Conservation (phyloP, 306 rosid species). For the Parietaria judaica region DNA sequence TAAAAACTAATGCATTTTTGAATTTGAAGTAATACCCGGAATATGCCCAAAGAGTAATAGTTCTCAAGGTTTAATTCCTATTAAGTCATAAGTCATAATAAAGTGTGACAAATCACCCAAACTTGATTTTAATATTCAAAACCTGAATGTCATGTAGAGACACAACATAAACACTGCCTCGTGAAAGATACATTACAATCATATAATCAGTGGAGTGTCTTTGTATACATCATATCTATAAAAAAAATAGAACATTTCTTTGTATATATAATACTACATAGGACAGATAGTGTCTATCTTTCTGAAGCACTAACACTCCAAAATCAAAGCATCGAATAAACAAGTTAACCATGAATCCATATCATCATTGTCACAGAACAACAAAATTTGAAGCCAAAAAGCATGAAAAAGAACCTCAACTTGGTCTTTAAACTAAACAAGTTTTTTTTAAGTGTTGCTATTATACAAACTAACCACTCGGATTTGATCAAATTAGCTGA, state of each 20-base stretch:
- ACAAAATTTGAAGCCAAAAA: slow-evolving; percentile 18
- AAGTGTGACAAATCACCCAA: slow-evolving; percentile 9
- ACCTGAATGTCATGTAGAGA: slow-evolving; percentile 1
- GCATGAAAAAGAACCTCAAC: slow-evolving; percentile 16
- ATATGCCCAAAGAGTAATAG: too few relatives aligned
- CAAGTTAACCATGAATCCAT: slow-evolving; percentile 22
- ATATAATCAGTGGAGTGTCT: slow-evolving; percentile 12
- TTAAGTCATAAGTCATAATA: not conserved
- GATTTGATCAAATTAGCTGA: not conserved
- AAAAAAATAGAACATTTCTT: not conserved
- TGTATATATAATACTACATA: slow-evolving; percentile 3
- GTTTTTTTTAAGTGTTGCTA: not conserved
- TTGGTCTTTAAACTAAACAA: not conserved
- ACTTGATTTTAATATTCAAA: slow-evolving; percentile 11
- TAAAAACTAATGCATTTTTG: too few relatives aligned
- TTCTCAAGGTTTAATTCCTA: too few relatives aligned
- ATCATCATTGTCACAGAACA: slow-evolving; percentile 12
- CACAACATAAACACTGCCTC: slow-evolving; percentile 11
- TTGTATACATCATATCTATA: not conserved
- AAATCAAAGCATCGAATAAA: slow-evolving; percentile 25
- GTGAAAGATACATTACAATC: slow-evolving; percentile 13
- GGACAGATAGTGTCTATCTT: slow-evolving; percentile 40
- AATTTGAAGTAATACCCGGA: too few relatives aligned
- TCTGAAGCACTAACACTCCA: slow-evolving; percentile 43
- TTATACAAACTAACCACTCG: slow-evolving; percentile 5